Evolutionary conservation across 345 rosid species (phyloP).

Genomic region (Brassica cretica): DNA sequence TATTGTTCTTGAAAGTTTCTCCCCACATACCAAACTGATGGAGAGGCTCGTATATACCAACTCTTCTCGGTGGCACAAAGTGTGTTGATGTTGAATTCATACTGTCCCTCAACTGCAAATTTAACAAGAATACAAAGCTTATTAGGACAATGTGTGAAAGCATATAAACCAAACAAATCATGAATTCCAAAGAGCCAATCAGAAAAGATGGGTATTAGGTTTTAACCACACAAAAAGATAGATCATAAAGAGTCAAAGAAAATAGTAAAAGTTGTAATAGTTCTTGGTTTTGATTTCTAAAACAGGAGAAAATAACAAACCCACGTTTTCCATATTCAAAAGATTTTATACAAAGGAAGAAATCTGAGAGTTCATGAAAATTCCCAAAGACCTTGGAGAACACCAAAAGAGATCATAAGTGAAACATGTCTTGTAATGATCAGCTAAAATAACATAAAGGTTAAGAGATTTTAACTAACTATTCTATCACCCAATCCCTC

Average conservation of each 20-base stretch:
- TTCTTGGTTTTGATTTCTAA: not conserved
- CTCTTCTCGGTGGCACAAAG: conserved; percentile 71
- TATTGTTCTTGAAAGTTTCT: conserved; percentile 55
- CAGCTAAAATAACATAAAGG: conserved; percentile 3
- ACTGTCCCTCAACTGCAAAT: conserved; percentile 22
- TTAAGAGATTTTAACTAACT: not conserved
- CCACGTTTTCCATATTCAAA: not conserved
- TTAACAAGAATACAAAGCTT: too few relatives aligned
- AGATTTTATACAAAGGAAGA: not conserved
- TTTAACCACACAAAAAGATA: not conserved
- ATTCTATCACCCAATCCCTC: not conserved
- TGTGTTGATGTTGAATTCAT: conserved; percentile 84
- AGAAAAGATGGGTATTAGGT: not conserved
- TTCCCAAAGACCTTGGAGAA: conserved; percentile 24
- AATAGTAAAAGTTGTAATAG: not conserved
- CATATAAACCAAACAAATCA: not conserved
- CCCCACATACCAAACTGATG: conserved; percentile 89
- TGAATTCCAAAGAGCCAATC: not conserved
- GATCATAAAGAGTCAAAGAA: not conserved
- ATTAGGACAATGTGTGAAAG: conserved; percentile 15
- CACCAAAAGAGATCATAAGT: conserved; percentile 19
- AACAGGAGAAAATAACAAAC: too few relatives aligned
- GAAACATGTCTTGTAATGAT: conserved; percentile 19
- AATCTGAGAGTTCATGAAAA: not conserved
- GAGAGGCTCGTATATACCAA: conserved; percentile 70